phyloP scores from a whole-genome alignment of 345 rosid genomes.

The Eucalyptus cloeziana region DNA sequence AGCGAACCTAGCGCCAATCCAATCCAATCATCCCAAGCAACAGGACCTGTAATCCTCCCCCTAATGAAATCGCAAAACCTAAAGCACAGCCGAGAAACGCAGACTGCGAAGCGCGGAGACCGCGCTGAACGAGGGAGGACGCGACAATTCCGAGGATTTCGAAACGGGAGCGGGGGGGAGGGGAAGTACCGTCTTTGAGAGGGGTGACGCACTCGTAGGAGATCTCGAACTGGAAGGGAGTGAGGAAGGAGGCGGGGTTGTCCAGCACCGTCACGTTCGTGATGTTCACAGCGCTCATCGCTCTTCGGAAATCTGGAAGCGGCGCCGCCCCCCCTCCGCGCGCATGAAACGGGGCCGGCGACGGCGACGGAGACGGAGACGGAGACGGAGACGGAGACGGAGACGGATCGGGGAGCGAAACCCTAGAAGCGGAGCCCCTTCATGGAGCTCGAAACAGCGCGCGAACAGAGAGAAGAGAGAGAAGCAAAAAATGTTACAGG shows the following conservation, averaged over 20 bases:
- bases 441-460: not conserved
- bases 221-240: constrained; percentile 95
- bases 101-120: not conserved
- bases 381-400: not conserved
- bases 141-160: not conserved
- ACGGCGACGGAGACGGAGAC: too few relatives aligned
- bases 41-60: not conserved
- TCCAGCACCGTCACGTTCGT: constrained; percentile 88
- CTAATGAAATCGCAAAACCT: not conserved
- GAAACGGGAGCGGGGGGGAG: not conserved
- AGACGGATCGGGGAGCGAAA: not conserved
- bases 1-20: not conserved
- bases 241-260: constrained; percentile 77
- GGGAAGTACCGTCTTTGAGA: constrained; percentile 74
- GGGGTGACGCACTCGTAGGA: constrained; percentile 94
- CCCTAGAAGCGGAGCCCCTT: not conserved
- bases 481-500: not conserved
- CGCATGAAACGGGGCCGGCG: not conserved
- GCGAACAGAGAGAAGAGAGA: not conserved
- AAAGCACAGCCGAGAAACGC: not conserved
- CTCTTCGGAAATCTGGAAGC: not conserved
- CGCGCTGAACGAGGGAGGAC: not conserved
- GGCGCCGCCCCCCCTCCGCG: not conserved
- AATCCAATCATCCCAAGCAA: not conserved
- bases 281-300: constrained; percentile 87